Base-by-base conservation (phyloP, 176 grass and related monocot species). In the Oryza brachyantha region DNA sequence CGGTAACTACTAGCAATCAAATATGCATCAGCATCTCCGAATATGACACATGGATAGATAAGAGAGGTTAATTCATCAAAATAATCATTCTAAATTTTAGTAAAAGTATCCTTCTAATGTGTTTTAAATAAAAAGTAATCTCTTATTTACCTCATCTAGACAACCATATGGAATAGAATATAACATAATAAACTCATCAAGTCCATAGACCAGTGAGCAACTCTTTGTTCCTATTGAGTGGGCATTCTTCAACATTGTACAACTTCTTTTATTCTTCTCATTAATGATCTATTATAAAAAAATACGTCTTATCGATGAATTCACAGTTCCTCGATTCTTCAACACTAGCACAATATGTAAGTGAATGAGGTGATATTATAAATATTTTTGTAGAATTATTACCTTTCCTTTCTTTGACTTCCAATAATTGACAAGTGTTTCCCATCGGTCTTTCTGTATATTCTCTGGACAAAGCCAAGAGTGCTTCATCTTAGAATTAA, bases 171-270 rank as follows among this genome's bases (percentile, higher is more conserved):
- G n/a, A n/a, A n/a, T n/a, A n/a, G n/a, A n/a, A n/a, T n/a, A n/a
- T n/a, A n/a, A n/a, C n/a, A n/a, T n/a, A 32, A 2, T 32, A 2
- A 10, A 12, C 41, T 66, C 39, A 84, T 73, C 48, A 84, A 29
- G 4, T 84, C 73, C 14, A 66, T 21, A 26, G 45, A n/a, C 73
- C 65, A 61, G 22, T 40, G 46, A 31, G 73, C 74, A 84, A 32
- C 82, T 84, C 37, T 84, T 78, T 50, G 82, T 71, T 13, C 61
- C 72, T 21, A 32, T 61, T 19, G 61, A 76, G 67, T 78, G 82
- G 7, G 82, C 48, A 28, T 25, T 46, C n/a, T 77, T 61, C 57
- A 39, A 35, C 48, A 78, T 55, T 11, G 50, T 17, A 6, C 36
- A n/a, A 48, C 73, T 69, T 63, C 4, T 71, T 70, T 70, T 29